Evolutionary conservation across 2,329 filamentous ascomycete species (phyloP).

Genomic region (Ascochyta fabae): DNA sequence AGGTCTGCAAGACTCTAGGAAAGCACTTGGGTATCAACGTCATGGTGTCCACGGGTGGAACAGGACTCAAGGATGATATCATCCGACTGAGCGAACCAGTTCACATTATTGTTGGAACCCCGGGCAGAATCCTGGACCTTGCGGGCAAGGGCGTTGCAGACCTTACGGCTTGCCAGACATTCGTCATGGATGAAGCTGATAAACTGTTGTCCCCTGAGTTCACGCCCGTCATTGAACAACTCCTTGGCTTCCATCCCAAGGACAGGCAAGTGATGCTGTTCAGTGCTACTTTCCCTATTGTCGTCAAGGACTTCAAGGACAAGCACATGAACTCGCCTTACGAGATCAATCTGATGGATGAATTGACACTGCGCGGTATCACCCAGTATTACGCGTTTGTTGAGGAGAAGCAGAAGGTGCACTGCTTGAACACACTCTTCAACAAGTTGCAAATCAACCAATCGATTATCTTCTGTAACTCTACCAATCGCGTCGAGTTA

Average conservation of each 20-base stretch:
- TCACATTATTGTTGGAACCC: constrained; percentile 97
- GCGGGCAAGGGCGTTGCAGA: constrained; percentile 97
- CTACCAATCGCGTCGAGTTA: constrained; percentile 95
- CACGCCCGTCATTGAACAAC: constrained; percentile 94
- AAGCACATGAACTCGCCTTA: constrained; percentile 97
- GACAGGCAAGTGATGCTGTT: constrained; percentile 99
- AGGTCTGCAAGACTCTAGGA: constrained; percentile 97
- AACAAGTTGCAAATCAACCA: constrained; percentile 99
- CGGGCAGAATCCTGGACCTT: constrained; percentile 92
- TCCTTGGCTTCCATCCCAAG: constrained; percentile 93
- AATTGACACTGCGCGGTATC: constrained; percentile 95
- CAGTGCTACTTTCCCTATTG: constrained; percentile 95
- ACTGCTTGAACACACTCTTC: constrained; percentile 98
- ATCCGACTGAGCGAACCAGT: constrained; percentile 92
- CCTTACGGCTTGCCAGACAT: constrained; percentile 93
- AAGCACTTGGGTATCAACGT: constrained; percentile 98
- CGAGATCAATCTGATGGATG: constrained; percentile 99
- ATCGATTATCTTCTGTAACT: constrained; percentile 99
- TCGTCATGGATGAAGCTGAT: constrained; percentile 99
- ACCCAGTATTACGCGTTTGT: constrained; percentile 99
- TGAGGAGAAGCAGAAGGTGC: constrained; percentile 98
- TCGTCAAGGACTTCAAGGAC: constrained; percentile 97
- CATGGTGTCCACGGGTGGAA: constrained; percentile 98
- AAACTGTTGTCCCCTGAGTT: constrained; percentile 97
- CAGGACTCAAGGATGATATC: constrained; percentile 93